These are phyloP conservation scores for Pseudogymnoascus sp. DNA, from an alignment of 2,329 filamentous ascomycete species.

Conservation along the genomic window DNA sequence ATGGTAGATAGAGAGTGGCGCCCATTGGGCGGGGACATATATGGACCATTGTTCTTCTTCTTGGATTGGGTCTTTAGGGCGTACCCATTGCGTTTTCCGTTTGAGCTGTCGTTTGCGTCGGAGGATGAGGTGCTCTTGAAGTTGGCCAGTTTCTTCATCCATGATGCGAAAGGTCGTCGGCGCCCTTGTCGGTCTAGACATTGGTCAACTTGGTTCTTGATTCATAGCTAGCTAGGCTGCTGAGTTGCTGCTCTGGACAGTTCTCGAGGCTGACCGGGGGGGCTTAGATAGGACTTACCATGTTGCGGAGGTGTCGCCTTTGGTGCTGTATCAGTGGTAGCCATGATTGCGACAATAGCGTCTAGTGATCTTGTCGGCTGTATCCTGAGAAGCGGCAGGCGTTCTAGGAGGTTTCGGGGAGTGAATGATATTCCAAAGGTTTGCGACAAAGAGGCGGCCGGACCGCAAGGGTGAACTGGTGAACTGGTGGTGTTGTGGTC, in stretches of 20 bases:
- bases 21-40: conserved; percentile 53
- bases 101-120: conserved; percentile 33
- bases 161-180: conserved; percentile 78
- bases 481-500: neutral
- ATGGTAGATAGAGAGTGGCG: conserved; percentile 48
- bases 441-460: neutral
- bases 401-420: conserved; percentile 4
- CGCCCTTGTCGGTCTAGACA: conserved; percentile 53
- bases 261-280: neutral
- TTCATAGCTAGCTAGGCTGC: neutral
- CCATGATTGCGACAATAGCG: neutral
- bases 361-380: neutral
- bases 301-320: neutral
- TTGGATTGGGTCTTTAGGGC: conserved; percentile 40
- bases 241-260: neutral
- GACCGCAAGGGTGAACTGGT: neutral
- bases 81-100: conserved; percentile 33
- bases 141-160: conserved; percentile 88
- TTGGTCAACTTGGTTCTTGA: neutral
- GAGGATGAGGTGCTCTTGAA: conserved; percentile 65
- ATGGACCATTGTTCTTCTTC: conserved; percentile 76
- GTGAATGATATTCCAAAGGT: neutral
- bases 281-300: neutral
- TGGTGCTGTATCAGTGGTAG: neutral
- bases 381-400: neutral